These are phyloP conservation scores for Reticulascus tulasneorum DNA, from an alignment of 2,329 filamentous ascomycete species.

Conservation along the genomic window DNA sequence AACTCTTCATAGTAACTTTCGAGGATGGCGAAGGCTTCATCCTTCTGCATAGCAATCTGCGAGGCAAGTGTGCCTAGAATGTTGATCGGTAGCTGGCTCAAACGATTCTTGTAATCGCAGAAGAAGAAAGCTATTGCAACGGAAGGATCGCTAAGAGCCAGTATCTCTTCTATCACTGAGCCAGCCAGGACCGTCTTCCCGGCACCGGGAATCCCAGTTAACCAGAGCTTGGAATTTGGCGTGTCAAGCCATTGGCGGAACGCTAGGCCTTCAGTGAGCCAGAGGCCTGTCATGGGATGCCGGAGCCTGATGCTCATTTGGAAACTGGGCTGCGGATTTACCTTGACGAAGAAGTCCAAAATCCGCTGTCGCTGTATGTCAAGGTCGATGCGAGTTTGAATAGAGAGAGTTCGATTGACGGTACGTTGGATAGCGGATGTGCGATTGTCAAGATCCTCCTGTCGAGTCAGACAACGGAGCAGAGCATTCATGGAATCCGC, in stretches of 20 bases:
- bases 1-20: not conserved
- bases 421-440: fast-evolving
- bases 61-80: not conserved
- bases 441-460: not conserved
- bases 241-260: constrained; percentile 1
- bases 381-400: not conserved
- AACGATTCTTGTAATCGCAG: constrained; percentile 1
- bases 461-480: not conserved
- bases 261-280: not conserved
- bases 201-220: constrained; percentile 2
- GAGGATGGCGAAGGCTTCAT: not conserved
- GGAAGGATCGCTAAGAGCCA: not conserved
- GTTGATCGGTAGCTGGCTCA: not conserved
- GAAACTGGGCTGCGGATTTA: constrained; percentile 3
- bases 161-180: not conserved
- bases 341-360: not conserved
- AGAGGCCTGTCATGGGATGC: not conserved
- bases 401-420: not conserved
- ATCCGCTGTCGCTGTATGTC: not conserved
- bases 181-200: constrained; percentile 3
- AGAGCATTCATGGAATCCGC: not conserved
- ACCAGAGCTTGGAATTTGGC: not conserved
- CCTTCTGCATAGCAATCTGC: constrained; percentile 3
- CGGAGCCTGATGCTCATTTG: constrained; percentile 1
- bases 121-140: constrained; percentile 1